These are phyloP conservation scores for Starmerella gropengiesseri DNA, from an alignment of 805 yeast species.

Conservation along the genomic window DNA sequence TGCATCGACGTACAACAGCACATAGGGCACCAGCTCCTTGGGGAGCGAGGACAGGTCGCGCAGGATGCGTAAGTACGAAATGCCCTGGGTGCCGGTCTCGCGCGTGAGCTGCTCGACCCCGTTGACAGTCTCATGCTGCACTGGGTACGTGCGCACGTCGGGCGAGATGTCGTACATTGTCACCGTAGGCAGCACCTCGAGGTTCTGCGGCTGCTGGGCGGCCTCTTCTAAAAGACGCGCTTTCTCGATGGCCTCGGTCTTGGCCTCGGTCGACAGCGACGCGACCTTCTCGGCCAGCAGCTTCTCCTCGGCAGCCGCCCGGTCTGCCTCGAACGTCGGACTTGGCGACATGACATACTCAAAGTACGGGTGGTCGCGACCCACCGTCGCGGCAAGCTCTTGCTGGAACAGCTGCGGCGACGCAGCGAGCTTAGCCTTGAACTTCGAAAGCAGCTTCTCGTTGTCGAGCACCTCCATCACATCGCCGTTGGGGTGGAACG, in stretches of 20 bases:
- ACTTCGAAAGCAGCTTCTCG: constrained; percentile 46
- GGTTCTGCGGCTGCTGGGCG: constrained; percentile 61
- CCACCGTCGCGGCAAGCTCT: constrained; percentile 41
- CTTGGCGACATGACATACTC: constrained; percentile 69
- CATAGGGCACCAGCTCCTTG: constrained; percentile 47
- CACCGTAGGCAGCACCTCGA: constrained; percentile 71
- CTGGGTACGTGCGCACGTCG: constrained; percentile 35
- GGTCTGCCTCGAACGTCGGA: constrained; percentile 40
- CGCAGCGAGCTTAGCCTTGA: constrained; percentile 47
- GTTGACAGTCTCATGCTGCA: constrained; percentile 12
- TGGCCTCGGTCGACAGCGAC: constrained; percentile 45
- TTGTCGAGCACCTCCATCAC: constrained; percentile 50
- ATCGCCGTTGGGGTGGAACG: constrained; percentile 78
- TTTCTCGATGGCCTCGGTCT: constrained; percentile 44
- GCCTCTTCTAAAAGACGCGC: constrained; percentile 50
- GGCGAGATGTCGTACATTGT: constrained; percentile 61
- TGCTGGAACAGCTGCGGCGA: constrained; percentile 52
- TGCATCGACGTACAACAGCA: constrained; percentile 70
- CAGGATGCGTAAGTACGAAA: constrained; percentile 63
- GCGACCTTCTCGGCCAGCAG: constrained; percentile 40
- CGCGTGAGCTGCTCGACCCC: constrained; percentile 24
- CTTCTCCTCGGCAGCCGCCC: constrained; percentile 45
- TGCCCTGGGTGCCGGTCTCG: constrained; percentile 40
- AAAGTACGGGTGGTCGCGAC: constrained; percentile 45
- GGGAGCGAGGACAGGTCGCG: constrained; percentile 54